Percentiles rank a stretch among this genome's conserved stretches.
Conservation (phyloP, 1,284 basidiomycete genomes). For the Ustilago nuda region DNA sequence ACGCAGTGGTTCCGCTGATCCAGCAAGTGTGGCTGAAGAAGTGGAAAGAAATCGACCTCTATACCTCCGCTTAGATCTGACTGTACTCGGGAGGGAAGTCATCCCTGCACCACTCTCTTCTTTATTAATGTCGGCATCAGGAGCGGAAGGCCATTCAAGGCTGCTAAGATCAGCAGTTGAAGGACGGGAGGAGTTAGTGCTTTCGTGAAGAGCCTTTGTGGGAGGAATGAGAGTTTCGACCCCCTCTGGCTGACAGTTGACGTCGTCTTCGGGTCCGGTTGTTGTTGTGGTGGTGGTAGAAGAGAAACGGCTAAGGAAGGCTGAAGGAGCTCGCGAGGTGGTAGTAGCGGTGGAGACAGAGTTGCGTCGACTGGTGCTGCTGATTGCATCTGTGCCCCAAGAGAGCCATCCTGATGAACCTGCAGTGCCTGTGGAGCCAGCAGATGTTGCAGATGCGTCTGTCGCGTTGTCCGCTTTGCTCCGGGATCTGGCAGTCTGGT, state of each 20-base stretch:
- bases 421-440: conserved; percentile 8
- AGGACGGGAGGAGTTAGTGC: not conserved
- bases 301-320: not conserved
- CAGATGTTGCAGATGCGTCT: conserved; percentile 6
- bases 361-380: conserved; percentile 8
- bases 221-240: conserved; percentile 6
- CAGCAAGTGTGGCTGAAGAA: conserved; percentile 12
- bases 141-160: conserved; percentile 4
- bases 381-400: conserved; percentile 10
- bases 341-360: conserved; percentile 5
- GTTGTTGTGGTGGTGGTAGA: not conserved
- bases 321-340: conserved; percentile 1
- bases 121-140: not conserved
- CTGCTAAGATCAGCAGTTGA: conserved; percentile 3
- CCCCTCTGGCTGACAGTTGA: conserved; percentile 26
- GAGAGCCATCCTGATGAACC: conserved; percentile 18
- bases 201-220: not conserved
- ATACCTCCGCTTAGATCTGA: conserved; percentile 10
- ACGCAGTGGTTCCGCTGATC: conserved; percentile 11
- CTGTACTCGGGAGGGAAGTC: not conserved
- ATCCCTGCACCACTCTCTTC: not conserved
- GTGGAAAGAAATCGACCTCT: conserved; percentile 20
- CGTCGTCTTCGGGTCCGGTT: conserved; percentile 13
- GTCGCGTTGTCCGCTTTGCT: conserved; percentile 1
- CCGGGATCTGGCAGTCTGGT: not conserved